Base-by-base conservation (phyloP, 139 green algal species). In the Tetraselmis chui region DNA sequence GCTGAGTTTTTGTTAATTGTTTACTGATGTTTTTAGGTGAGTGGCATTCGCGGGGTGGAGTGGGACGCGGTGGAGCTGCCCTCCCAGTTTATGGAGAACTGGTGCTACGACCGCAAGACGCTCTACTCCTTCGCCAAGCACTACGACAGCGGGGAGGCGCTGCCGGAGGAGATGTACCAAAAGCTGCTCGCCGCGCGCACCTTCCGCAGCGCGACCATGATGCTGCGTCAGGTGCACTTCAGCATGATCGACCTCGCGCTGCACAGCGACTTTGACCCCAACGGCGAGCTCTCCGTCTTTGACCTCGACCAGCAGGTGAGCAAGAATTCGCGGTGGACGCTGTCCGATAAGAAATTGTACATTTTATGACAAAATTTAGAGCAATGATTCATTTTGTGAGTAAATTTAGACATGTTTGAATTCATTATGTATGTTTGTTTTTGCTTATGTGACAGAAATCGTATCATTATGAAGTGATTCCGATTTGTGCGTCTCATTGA, bases 51-150 rank as follows among this genome's bases (percentile, higher is more conserved):
- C 1, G 89, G 89, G 29, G 87, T 98, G 18, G 95, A 98, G 90
- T 98, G 95, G 95, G 95, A 98, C 81, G 94, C 93, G 18, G 94
- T 98, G 29, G 93, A 97, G 91, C 87, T 96, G 32, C 89, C 92
- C 18, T 89, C 80, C 0, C 92, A 98, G 89, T 98, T 98, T 88
- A 97, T 98, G 94, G 95, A 97, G 84, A 95, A 94, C 88, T 96
- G 90, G 86, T 94, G 87, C 86, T 96, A 96, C 81, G 86, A 97
- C 87, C 58, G 75, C 26, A 45, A 28, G 2, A 95, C 92, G 11
- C 88, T 98, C 18, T 89, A 94, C 84, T 85, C 76, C 84, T 97
- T 98, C 83, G 95, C 95, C 1, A 93, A 91, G 86, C 96, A 99
- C 89, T 96, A 93, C 59, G 84, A 97, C 87, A 98, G 91, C 0